Evolutionary conservation across 176 grass and related monocot genomes (phyloP), one percentile per base, ranked within the genome.

Genomic region (Ensete ventricosum): DNA sequence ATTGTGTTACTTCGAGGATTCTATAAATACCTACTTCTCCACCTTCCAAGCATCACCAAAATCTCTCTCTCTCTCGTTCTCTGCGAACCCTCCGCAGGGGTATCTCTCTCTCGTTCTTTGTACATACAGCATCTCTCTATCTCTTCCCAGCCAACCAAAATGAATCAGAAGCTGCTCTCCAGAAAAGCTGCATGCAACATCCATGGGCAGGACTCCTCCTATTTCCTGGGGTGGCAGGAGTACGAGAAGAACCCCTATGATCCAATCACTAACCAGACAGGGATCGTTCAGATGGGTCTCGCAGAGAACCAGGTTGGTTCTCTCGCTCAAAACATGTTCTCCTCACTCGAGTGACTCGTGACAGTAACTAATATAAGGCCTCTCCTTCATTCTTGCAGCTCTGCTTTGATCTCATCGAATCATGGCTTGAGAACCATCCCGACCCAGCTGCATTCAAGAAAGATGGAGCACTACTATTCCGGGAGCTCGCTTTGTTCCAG

Each of bases 201-300:
- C 80, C 94, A 98, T 49, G 94, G 94, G 5, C 90, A 98, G 75
- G 85, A 93, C 81, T 98, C 94, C 11, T 98, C 86, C 59, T 93
- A 98, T 76, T 98, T 98, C 73, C 54, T 98, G 51, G 94, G 94
- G 0, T 98, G 94, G 94, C 64, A 89, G 85, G 94, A 93, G 82
- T 98, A 89, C 14, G 90, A 98, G 80, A 91, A 87, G 69, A 91
- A 98, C 88, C 88, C 94, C 5, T 98, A 78, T 52, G 62, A 98
- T 27, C 54, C 84, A 51, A 73, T 69, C 34, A 52, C 77, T 64
- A 98, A 98, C 78, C 88, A 90, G 50, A 5, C 1, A 73, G 94
- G 94, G 75, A 98, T 98, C 74, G 93, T 98, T 73, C 94, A 98
- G 81, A 93, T 98, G 94, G 94, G 94, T 12, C 94, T 98, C 64